A percentile compares a stretch with the other conserved stretches of the same genome.
These are phyloP conservation scores for Polyporus tsugae DNA, from an alignment of 1,284 basidiomycete species.

Conservation along the genomic window DNA sequence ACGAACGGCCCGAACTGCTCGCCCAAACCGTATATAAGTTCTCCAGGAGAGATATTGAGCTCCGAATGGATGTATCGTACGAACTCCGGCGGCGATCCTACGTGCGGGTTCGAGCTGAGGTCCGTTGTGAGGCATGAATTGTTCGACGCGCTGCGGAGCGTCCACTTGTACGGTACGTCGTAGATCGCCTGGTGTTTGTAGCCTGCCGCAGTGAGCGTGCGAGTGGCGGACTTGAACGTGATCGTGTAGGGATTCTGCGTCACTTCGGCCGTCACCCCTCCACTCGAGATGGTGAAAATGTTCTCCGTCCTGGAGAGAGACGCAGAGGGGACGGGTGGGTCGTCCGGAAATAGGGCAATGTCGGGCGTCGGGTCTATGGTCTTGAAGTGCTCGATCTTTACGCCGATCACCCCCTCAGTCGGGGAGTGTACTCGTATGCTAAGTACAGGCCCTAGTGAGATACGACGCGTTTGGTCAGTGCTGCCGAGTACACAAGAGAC, in stretches of 20 bases:
- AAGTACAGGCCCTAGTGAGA: conserved; percentile 58
- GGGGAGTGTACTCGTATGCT: conserved; percentile 70
- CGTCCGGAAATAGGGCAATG: conserved; percentile 74
- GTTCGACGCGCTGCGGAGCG: conserved; percentile 63
- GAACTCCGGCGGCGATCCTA: conserved; percentile 51
- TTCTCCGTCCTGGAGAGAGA: conserved; percentile 48
- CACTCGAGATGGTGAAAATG: conserved; percentile 51
- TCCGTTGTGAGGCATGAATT: conserved; percentile 67
- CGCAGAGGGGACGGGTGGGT: conserved; percentile 53
- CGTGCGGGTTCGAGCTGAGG: conserved; percentile 63
- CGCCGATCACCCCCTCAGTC: conserved; percentile 70
- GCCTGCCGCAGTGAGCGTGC: conserved; percentile 62
- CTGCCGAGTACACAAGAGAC: neutral
- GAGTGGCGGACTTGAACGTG: conserved; percentile 61
- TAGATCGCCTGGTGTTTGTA: conserved; percentile 69
- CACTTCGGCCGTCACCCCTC: conserved; percentile 59
- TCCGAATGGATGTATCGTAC: conserved; percentile 73
- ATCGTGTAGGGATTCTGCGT: conserved; percentile 67
- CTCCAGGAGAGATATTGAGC: conserved; percentile 73
- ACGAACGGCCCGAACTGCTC: conserved; percentile 78
- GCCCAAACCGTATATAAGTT: conserved; percentile 77
- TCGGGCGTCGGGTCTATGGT: conserved; percentile 51
- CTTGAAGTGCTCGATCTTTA: conserved; percentile 70
- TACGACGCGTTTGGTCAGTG: conserved; percentile 27
- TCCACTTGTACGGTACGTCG: conserved; percentile 72